These are phyloP conservation scores for Pulveroboletus sp. DNA, from an alignment of 768 basidiomycete genomes.

Conservation along the genomic window DNA sequence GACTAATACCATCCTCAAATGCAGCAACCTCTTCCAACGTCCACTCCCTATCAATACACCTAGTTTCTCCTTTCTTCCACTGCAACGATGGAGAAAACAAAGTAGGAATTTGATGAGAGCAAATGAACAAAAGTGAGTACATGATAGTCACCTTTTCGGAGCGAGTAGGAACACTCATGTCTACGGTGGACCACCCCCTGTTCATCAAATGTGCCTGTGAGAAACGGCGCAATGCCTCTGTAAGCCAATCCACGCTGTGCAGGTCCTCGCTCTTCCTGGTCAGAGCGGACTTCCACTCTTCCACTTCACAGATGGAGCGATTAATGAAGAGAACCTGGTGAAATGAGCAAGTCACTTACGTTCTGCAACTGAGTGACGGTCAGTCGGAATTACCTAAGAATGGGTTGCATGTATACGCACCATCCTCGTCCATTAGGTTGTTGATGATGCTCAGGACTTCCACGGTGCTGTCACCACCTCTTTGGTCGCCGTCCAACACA, in stretches of 20 bases:
- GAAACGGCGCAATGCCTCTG: conserved; percentile 66
- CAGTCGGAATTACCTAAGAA: conserved; percentile 19
- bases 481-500: conserved; percentile 40
- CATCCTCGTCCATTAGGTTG: conserved; percentile 60
- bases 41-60: conserved; percentile 71
- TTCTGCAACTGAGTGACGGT: conserved; percentile 45
- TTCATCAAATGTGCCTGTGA: conserved; percentile 62
- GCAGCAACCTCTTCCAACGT: conserved; percentile 59
- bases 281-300: conserved; percentile 56
- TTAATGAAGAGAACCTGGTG: not conserved
- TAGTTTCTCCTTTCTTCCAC: conserved; percentile 71
- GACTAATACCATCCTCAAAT: conserved; percentile 70
- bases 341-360: conserved; percentile 37
- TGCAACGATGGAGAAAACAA: conserved; percentile 23
- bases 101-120: conserved; percentile 6
- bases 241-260: conserved; percentile 74
- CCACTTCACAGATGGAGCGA: conserved; percentile 42
- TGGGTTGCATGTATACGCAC: conserved; percentile 38
- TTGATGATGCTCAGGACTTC: conserved; percentile 66
- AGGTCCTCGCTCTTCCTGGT: conserved; percentile 49
- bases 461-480: conserved; percentile 69
- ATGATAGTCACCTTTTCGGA: conserved; percentile 54
- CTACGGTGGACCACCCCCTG: conserved; percentile 55
- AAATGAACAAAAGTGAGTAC: conserved; percentile 7
- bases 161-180: conserved; percentile 54